A percentile compares a stretch with the other conserved stretches of the same genome.
These are phyloP conservation scores for Plectosphaerella sp. DNA, from an alignment of 2,329 filamentous ascomycete species.

Conservation along the genomic window DNA sequence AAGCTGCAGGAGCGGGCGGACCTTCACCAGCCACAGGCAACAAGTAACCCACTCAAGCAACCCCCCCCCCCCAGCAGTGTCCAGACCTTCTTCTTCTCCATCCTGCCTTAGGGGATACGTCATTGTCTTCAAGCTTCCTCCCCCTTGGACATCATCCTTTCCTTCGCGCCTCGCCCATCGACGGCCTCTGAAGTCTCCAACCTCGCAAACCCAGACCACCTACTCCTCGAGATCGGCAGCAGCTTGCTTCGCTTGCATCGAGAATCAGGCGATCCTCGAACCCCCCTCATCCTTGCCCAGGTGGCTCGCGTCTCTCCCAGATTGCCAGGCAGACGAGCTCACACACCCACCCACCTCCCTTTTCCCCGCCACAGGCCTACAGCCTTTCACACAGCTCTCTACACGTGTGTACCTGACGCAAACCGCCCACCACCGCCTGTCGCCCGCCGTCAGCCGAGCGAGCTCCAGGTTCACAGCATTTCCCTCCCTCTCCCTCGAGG, in stretches of 20 bases:
- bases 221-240: background rate
- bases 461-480: too few species aligned
- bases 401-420: background rate
- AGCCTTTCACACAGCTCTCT: background rate
- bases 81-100: too few species aligned
- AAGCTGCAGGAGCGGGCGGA: too few species aligned
- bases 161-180: too few species aligned
- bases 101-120: background rate
- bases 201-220: background rate
- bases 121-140: background rate
- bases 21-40: too few species aligned
- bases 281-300: background rate
- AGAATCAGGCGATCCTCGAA: background rate
- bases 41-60: too few species aligned
- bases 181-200: background rate
- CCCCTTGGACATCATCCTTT: too few species aligned
- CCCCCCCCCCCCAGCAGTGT: too few species aligned
- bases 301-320: background rate
- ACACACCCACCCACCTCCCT: background rate
- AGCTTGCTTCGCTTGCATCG: background rate
- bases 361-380: background rate
- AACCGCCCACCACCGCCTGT: background rate
- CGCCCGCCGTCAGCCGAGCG: background rate
- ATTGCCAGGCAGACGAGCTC: background rate
- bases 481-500: background rate